A percentile compares a stretch with the other conserved stretches of the same genome.
Conservation (phyloP, 2,329 filamentous ascomycete species). For the Fusarium subglutinans region DNA sequence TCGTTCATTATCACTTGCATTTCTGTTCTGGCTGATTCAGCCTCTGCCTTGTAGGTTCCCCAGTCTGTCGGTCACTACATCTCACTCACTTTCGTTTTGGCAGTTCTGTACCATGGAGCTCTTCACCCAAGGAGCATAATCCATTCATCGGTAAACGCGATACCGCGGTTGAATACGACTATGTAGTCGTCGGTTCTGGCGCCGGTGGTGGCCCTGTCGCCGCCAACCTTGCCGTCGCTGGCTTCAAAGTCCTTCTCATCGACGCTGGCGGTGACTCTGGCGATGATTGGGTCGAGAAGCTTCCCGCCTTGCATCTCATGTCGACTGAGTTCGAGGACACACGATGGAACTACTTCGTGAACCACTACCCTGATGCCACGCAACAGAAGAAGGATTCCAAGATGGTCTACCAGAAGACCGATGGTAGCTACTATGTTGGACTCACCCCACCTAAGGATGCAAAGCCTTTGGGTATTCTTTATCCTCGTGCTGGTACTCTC, state of each 20-base stretch:
- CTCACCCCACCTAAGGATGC: slow-evolving; percentile 49
- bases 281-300: slow-evolving; percentile 37
- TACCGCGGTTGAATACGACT: slow-evolving; percentile 56
- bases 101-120: background rate
- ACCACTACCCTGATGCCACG: slow-evolving; percentile 63
- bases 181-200: slow-evolving; percentile 67
- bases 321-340: slow-evolving; percentile 43
- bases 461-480: slow-evolving; percentile 53
- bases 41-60: background rate
- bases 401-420: slow-evolving; percentile 49
- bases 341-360: slow-evolving; percentile 69
- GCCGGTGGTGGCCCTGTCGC: slow-evolving; percentile 65
- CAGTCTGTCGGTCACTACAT: rapidly evolving
- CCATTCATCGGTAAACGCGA: slow-evolving; percentile 22
- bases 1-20: slow-evolving; percentile 15
- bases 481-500: slow-evolving; percentile 56
- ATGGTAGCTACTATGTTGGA: slow-evolving; percentile 48
- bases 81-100: background rate
- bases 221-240: slow-evolving; percentile 63
- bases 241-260: slow-evolving; percentile 65
- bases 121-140: background rate
- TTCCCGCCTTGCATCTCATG: slow-evolving; percentile 42
- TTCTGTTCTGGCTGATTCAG: slow-evolving; percentile 24
- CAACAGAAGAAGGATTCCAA: slow-evolving; percentile 61
- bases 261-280: slow-evolving; percentile 67